phyloP scores from a whole-genome alignment of 345 rosid species.

The Eucalyptus coolabah region DNA sequence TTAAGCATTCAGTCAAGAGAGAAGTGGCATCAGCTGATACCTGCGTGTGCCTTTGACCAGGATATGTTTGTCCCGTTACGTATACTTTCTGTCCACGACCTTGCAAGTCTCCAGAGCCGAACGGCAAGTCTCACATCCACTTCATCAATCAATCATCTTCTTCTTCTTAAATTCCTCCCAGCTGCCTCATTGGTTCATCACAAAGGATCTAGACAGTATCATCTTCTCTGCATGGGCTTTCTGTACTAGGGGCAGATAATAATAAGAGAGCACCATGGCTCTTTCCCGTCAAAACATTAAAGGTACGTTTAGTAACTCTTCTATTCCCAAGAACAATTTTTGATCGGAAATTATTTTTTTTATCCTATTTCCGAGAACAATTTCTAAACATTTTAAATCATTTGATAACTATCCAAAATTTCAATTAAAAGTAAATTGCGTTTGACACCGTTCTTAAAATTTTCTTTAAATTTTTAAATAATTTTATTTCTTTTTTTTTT shows the following conservation, averaged over 20 bases:
- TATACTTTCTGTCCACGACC: background rate
- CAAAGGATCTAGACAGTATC: background rate
- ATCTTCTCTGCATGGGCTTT: background rate
- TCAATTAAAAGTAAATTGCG: too few species aligned
- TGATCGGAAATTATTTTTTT: fast-evolving
- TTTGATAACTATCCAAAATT: too few species aligned
- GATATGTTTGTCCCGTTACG: background rate
- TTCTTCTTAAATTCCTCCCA: background rate
- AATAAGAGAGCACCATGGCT: background rate
- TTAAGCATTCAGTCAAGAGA: background rate
- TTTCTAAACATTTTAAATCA: too few species aligned
- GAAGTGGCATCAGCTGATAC: background rate
- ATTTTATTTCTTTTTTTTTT: too few species aligned
- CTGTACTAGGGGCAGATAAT: background rate
- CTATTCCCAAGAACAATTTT: fast-evolving
- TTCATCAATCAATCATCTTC: background rate
- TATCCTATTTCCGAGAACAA: fast-evolving
- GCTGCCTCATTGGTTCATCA: background rate
- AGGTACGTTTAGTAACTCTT: too few species aligned
- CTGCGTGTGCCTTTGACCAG: background rate
- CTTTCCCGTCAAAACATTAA: background rate
- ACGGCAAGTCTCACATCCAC: background rate
- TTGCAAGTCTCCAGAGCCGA: background rate
- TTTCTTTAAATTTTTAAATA: too few species aligned
- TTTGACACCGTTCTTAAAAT: fast-evolving